These are phyloP conservation scores for Neoboletus magnificus DNA, from an alignment of 768 basidiomycete species.

Conservation along the genomic window DNA sequence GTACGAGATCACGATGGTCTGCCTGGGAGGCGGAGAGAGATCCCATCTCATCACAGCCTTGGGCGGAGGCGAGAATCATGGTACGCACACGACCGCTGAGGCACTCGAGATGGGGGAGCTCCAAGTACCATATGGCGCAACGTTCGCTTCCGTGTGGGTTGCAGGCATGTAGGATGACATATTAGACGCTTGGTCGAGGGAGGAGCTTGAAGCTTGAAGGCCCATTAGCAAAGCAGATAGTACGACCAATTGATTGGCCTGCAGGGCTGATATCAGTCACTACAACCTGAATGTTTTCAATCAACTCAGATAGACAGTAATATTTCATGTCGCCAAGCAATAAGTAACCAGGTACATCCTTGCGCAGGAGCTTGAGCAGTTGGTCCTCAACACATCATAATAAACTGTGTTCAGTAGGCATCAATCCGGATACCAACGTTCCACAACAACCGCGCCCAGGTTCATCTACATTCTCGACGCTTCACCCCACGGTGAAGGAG, in stretches of 20 bases:
- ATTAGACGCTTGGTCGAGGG: background rate
- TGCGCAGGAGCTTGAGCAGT: background rate
- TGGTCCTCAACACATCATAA: background rate
- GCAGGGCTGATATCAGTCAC: background rate
- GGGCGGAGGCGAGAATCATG: background rate
- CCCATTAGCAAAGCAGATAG: too few relatives aligned
- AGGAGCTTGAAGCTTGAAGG: background rate
- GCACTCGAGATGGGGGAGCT: background rate
- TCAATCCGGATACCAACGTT: too few relatives aligned
- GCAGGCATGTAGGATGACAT: background rate
- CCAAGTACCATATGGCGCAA: background rate
- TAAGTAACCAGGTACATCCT: background rate
- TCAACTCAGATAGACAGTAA: background rate
- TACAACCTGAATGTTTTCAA: background rate
- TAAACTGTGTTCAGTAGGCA: background rate
- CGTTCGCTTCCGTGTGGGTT: background rate
- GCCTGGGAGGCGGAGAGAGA: background rate
- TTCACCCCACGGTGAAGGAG: slow-evolving; percentile 49
- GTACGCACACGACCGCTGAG: background rate
- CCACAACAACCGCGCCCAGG: background rate
- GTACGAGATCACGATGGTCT: background rate
- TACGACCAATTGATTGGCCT: background rate
- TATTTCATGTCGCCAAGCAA: background rate
- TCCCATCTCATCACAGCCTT: background rate
- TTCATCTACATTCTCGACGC: background rate